Conservation (phyloP, 331 rosid genomes). For the Quercus phellos region DNA sequence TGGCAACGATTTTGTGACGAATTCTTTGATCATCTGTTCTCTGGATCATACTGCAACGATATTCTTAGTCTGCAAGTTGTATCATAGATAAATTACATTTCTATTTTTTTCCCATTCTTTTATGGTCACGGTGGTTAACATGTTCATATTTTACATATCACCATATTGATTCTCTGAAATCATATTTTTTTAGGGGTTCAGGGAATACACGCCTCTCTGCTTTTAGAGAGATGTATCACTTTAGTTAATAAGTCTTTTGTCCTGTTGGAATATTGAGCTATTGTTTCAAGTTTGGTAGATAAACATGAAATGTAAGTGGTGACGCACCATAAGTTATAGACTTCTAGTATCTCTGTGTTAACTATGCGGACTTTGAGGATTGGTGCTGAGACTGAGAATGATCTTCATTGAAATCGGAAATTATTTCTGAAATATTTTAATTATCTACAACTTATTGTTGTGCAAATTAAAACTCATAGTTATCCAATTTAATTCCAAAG, state of each 20-base stretch:
- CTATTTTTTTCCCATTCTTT: constrained; percentile 12
- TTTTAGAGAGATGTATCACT: constrained; percentile 22
- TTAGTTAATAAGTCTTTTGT: constrained; percentile 1
- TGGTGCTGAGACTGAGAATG: no score
- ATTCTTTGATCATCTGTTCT: constrained; percentile 17
- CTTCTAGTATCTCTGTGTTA: no score
- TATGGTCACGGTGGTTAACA: constrained; percentile 20
- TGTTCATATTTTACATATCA: constrained; percentile 10
- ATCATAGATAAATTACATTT: constrained; percentile 29
- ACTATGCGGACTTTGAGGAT: no score
- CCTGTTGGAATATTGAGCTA: constrained; percentile 7
- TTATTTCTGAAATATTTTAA: no score
- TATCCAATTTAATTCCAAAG: no score
- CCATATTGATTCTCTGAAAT: constrained; percentile 49
- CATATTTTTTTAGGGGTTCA: constrained; percentile 84
- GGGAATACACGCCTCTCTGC: constrained; percentile 44
- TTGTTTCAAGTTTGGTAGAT: not conserved
- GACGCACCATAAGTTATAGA: not conserved
- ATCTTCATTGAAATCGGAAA: no score
- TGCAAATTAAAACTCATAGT: no score
- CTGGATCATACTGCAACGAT: constrained; percentile 18
- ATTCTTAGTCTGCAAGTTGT: constrained; percentile 47
- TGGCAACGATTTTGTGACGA: constrained; percentile 66
- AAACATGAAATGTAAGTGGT: not conserved
- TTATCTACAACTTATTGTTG: no score